phyloP scores from a whole-genome alignment of 345 rosid species.

The Sapria himalayana region DNA sequence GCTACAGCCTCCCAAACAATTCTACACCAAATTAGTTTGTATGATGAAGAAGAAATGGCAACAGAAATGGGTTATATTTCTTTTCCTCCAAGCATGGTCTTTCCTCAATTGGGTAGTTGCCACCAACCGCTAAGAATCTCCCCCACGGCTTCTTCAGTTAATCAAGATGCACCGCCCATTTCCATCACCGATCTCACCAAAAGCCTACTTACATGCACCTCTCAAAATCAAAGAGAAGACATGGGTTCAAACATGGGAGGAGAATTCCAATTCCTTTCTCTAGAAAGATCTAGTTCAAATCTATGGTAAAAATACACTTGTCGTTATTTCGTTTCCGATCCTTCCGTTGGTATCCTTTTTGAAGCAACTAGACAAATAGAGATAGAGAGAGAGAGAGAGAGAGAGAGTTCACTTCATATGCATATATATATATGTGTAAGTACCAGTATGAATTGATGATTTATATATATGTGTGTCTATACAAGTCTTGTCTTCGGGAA shows the following conservation, averaged over 20 bases:
- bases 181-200: constrained; percentile 22
- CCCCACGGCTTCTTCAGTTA: constrained; percentile 11
- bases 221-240: constrained; percentile 18
- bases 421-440: too few relatives aligned
- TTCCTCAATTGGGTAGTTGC: constrained; percentile 15
- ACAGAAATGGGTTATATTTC: constrained; percentile 41
- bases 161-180: constrained; percentile 4
- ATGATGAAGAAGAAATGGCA: constrained; percentile 31
- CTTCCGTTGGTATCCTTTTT: too few relatives aligned
- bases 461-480: too few relatives aligned
- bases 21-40: constrained; percentile 23
- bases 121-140: constrained; percentile 19
- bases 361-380: too few relatives aligned
- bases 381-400: too few relatives aligned
- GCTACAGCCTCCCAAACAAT: constrained; percentile 30
- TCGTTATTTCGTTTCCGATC: too few relatives aligned
- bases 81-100: constrained; percentile 22
- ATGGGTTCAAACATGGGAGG: constrained; percentile 14
- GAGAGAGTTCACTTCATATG: too few relatives aligned
- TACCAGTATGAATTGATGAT: too few relatives aligned
- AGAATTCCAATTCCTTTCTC: constrained; percentile 25
- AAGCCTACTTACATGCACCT: constrained; percentile 31
- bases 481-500: too few relatives aligned
- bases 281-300: constrained; percentile 40
- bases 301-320: constrained; percentile 28